Evolutionary conservation across 345 rosid genomes (phyloP).

Genomic region (Erucastrum elatum): DNA sequence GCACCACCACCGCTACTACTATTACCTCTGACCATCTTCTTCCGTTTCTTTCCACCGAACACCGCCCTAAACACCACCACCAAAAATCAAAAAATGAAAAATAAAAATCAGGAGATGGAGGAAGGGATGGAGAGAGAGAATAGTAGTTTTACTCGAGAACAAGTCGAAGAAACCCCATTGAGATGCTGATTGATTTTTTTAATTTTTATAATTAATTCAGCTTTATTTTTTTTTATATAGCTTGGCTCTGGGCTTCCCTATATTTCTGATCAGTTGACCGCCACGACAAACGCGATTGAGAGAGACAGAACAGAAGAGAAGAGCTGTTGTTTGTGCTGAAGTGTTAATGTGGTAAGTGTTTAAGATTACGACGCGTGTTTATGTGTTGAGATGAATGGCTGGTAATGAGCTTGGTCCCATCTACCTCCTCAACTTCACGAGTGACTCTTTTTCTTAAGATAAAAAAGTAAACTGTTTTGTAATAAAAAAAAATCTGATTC

Average conservation of each 20-base stretch:
- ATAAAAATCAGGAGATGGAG: not conserved
- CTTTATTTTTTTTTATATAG: not conserved
- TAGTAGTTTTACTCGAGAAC: constrained; percentile 30
- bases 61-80: constrained; percentile 36
- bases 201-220: constrained; percentile 4
- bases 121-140: constrained; percentile 2
- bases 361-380: constrained; percentile 52
- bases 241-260: not conserved
- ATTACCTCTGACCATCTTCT: constrained; percentile 45
- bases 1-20: constrained; percentile 25
- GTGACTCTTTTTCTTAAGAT: not conserved
- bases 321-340: constrained; percentile 41
- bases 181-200: constrained; percentile 13
- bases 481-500: constrained; percentile 1
- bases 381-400: not conserved
- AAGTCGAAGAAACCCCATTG: constrained; percentile 34
- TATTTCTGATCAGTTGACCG: constrained; percentile 57
- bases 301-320: constrained; percentile 18
- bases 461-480: not conserved
- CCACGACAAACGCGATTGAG: constrained; percentile 37
- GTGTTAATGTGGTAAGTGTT: constrained; percentile 35
- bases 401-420: constrained; percentile 14
- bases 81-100: not conserved
- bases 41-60: constrained; percentile 25
- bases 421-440: constrained; percentile 31